Evolutionary conservation across 805 yeast genomes (phyloP).

Genomic region (Lipomyces yamanashiensis): DNA sequence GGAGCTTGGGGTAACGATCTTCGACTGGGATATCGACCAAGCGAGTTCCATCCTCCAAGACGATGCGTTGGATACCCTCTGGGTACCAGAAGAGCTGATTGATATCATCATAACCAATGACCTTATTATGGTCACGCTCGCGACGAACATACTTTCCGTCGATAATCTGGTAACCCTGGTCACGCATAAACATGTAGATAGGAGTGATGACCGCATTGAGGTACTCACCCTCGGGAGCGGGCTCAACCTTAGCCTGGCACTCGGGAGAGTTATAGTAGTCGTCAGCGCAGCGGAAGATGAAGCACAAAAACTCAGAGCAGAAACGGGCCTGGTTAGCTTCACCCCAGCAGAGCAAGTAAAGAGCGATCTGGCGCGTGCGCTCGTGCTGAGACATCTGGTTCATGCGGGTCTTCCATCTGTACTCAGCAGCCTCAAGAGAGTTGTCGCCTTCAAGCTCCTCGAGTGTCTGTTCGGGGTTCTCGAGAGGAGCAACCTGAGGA

Average conservation of each 20-base stretch:
- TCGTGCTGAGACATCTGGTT: slow-evolving; percentile 57
- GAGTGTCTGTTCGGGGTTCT: slow-evolving; percentile 62
- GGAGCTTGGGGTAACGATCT: slow-evolving; percentile 86
- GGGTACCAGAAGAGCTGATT: slow-evolving; percentile 99
- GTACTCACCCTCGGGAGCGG: slow-evolving; percentile 67
- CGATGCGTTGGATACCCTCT: slow-evolving; percentile 93
- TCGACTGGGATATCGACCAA: slow-evolving; percentile 85
- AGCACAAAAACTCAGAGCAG: slow-evolving; percentile 87
- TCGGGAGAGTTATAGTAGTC: slow-evolving; percentile 88
- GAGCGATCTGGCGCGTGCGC: slow-evolving; percentile 66
- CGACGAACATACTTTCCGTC: slow-evolving; percentile 64
- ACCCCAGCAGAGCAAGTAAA: slow-evolving; percentile 72
- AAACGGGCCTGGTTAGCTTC: slow-evolving; percentile 88
- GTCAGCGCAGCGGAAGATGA: slow-evolving; percentile 90
- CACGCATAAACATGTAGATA: slow-evolving; percentile 66
- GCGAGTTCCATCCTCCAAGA: slow-evolving; percentile 89
- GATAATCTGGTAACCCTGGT: slow-evolving; percentile 64
- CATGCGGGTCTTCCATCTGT: slow-evolving; percentile 76
- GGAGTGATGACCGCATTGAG: slow-evolving; percentile 93
- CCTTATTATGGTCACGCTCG: slow-evolving; percentile 68
- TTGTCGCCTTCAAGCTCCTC: slow-evolving; percentile 72
- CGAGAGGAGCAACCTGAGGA: slow-evolving; percentile 52
- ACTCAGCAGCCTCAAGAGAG: slow-evolving; percentile 76
- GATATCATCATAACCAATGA: slow-evolving; percentile 90
- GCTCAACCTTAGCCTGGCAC: slow-evolving; percentile 72